Conservation (phyloP, 345 rosid species). For the Viola odorata region DNA sequence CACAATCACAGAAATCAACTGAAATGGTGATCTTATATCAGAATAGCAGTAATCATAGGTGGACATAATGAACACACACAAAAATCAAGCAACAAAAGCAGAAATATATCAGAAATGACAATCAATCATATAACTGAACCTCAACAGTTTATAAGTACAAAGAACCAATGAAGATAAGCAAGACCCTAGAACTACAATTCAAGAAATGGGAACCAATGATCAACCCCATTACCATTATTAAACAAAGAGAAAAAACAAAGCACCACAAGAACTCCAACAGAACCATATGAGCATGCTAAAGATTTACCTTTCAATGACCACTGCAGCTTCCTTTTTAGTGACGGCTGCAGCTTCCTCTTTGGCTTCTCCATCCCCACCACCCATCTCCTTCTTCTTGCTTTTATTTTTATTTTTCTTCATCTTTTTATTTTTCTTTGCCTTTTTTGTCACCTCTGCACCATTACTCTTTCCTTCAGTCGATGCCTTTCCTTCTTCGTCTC, state of each 20-base stretch:
- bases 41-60: too few relatives aligned
- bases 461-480: slow-evolving; percentile 1
- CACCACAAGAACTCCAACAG: background rate
- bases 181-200: background rate
- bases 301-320: slow-evolving; percentile 11
- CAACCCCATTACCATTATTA: background rate
- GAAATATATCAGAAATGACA: background rate
- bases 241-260: too few relatives aligned
- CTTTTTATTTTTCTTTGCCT: slow-evolving; percentile 11
- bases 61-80: too few relatives aligned
- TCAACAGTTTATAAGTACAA: background rate
- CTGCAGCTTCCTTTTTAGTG: background rate
- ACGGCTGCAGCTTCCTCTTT: slow-evolving; percentile 1
- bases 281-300: background rate
- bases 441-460: slow-evolving; percentile 4
- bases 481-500: slow-evolving; percentile 13
- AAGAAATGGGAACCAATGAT: slow-evolving; percentile 1
- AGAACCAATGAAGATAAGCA: background rate
- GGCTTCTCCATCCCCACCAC: slow-evolving; percentile 7
- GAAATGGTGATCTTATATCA: too few relatives aligned
- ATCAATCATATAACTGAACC: background rate
- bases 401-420: slow-evolving; percentile 22
- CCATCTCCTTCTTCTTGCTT: slow-evolving; percentile 8
- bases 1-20: too few relatives aligned
- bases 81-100: too few relatives aligned